These are phyloP conservation scores for Geranomyces variabilis DNA, from an alignment of 192 early-diverging fungal species.

Conservation along the genomic window DNA sequence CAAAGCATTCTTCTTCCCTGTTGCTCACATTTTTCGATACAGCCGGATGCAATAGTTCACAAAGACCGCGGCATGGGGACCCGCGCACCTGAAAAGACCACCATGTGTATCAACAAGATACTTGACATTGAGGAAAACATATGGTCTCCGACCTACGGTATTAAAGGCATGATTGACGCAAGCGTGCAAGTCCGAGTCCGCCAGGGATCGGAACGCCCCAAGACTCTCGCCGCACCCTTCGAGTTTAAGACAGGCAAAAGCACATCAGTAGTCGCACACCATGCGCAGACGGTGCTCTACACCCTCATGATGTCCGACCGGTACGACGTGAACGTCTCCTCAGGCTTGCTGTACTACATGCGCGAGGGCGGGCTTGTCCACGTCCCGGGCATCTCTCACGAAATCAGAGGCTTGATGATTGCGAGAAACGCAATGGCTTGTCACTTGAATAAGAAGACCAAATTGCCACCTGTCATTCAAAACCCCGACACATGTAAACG, in stretches of 20 bases:
- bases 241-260: conserved; percentile 87
- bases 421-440: conserved; percentile 75
- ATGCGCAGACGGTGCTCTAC: conserved; percentile 85
- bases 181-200: conserved; percentile 50
- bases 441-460: conserved; percentile 42
- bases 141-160: conserved; percentile 89
- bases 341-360: conserved; percentile 80
- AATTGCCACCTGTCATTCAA: conserved; percentile 74
- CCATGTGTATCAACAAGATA: conserved; percentile 65
- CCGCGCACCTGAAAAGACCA: neutral
- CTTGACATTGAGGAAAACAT: conserved; percentile 90
- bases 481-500: conserved; percentile 63
- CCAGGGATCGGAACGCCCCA: conserved; percentile 32
- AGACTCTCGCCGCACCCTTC: conserved; percentile 70
- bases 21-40: too few species aligned
- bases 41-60: conserved; percentile 19
- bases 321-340: conserved; percentile 69
- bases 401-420: conserved; percentile 74
- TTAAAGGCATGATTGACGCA: conserved; percentile 92
- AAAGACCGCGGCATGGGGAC: neutral
- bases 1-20: too few species aligned
- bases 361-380: conserved; percentile 65
- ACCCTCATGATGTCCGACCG: conserved; percentile 82
- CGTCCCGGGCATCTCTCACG: conserved; percentile 64
- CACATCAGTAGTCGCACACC: conserved; percentile 61